Evolutionary conservation across 177 flowering plant species (phyloP), one percentile per base, ranked within the genome.

Genomic region (Tripterygium wilfordii): DNA sequence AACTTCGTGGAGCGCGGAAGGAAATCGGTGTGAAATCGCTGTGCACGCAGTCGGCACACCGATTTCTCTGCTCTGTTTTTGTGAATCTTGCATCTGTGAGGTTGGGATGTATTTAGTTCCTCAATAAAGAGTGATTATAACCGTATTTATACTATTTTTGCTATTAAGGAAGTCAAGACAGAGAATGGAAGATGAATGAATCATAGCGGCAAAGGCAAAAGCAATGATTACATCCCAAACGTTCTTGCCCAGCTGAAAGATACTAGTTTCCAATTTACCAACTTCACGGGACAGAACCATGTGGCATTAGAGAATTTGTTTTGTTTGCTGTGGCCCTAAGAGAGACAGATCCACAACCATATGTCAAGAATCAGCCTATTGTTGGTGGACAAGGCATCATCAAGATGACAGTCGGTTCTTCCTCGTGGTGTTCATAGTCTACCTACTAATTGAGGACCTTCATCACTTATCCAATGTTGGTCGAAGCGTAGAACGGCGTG

Each of bases 201-300:
- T n/a, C n/a, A n/a, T n/a, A n/a, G n/a, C n/a, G n/a, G n/a, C n/a
- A n/a, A n/a, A n/a, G n/a, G n/a, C n/a, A n/a, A n/a, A n/a, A n/a
- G n/a, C n/a, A n/a, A n/a, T n/a, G n/a, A n/a, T n/a, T n/a, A n/a
- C n/a, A n/a, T n/a, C 20, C 56, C 62, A 5, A 58, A 64, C 43
- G 75, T 61, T 36, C 61, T 69, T 39, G 78, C 72, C 14, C 75
- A 67, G 29, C 50, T 69, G 75, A 70, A 70, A 37, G 75, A 58
- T 49, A 55, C 60, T 30, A 72, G 66, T 30, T 53, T 61, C 15
- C 41, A 44, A 32, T 15, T 48, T 25, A 39, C 57, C 13, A 41
- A 30, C 27, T 22, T 26, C 25, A 30, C 17, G 2, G 25, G 36
- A 45, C 42, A 14, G 23, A 29, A 37, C 15, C 20, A 22, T 24